A percentile compares a stretch with the other conserved stretches of the same genome.
Conservation (phyloP, 345 rosid genomes). For the Pelargonium nanum region DNA sequence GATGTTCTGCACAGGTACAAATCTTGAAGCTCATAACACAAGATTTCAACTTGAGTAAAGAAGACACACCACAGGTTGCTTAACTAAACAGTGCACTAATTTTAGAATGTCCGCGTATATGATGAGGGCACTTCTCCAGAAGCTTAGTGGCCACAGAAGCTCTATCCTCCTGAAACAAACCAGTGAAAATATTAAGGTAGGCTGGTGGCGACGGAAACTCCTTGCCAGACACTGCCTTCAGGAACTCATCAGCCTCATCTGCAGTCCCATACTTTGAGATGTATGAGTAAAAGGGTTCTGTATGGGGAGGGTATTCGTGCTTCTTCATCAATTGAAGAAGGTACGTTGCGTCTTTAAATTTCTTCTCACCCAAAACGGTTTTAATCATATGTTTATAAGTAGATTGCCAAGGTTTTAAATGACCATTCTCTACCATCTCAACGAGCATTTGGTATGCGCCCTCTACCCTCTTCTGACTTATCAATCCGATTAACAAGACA, state of each 20-base stretch:
- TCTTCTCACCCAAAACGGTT: slow-evolving; percentile 51
- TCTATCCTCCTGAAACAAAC: slow-evolving; percentile 68
- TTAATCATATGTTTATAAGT: slow-evolving; percentile 59
- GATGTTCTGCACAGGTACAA: too few species aligned
- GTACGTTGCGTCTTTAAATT: slow-evolving; percentile 62
- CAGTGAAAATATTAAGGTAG: slow-evolving; percentile 36
- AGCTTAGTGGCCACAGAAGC: slow-evolving; percentile 70
- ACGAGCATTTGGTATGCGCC: slow-evolving; percentile 51
- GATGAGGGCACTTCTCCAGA: slow-evolving; percentile 62
- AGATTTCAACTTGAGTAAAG: too few species aligned
- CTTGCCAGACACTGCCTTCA: slow-evolving; percentile 51
- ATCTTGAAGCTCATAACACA: too few species aligned
- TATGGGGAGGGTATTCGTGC: slow-evolving; percentile 43
- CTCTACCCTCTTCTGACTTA: slow-evolving; percentile 41
- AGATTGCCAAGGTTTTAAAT: slow-evolving; percentile 70
- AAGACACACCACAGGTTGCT: too few species aligned
- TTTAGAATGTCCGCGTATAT: slow-evolving; percentile 50
- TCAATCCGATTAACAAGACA: slow-evolving; percentile 55
- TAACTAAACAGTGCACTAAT: slow-evolving; percentile 54
- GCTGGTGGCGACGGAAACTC: slow-evolving; percentile 49
- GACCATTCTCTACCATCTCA: slow-evolving; percentile 44
- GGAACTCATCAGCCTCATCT: slow-evolving; percentile 53
- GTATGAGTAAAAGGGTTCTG: slow-evolving; percentile 52
- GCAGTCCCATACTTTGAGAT: slow-evolving; percentile 67
- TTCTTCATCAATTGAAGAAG: slow-evolving; percentile 64